Conservation (phyloP, 139 green algal species). For the Volvox africanus region DNA sequence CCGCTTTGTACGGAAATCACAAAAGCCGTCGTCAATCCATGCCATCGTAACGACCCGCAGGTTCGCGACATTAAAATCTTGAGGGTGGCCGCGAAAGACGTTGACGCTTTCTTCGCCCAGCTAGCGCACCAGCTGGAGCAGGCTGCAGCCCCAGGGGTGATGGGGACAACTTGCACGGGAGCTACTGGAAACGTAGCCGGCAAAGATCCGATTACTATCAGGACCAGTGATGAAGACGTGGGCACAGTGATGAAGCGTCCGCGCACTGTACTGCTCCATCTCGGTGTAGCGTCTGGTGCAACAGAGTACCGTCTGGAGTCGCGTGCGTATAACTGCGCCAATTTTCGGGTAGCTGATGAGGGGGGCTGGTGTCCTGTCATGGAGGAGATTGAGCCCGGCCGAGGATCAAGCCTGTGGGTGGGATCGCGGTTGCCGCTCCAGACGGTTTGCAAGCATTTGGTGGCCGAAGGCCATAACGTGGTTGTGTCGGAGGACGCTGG, state of each 20-base stretch:
- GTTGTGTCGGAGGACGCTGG: constrained; percentile 53
- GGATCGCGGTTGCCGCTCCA: not conserved
- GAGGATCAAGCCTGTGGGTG: not conserved
- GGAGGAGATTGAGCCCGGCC: not conserved
- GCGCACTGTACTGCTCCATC: constrained; percentile 42
- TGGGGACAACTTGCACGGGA: not conserved
- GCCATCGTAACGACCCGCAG: not conserved
- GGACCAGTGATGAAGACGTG: too few relatives aligned
- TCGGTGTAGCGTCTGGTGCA: constrained; percentile 58
- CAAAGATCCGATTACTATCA: too few relatives aligned
- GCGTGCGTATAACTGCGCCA: constrained; percentile 60
- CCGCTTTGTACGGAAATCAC: too few relatives aligned
- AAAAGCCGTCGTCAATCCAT: not conserved
- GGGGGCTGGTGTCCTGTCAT: not conserved
- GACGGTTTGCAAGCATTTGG: not conserved
- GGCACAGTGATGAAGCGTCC: too few relatives aligned
- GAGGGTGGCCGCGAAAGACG: not conserved
- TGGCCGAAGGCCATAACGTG: not conserved
- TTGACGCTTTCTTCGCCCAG: constrained; percentile 1
- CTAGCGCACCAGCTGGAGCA: not conserved
- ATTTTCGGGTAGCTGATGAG: constrained; percentile 58
- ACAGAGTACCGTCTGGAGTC: constrained; percentile 53
- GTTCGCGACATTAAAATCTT: not conserved
- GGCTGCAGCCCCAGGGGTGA: not conserved
- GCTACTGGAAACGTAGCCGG: not conserved